A percentile compares a stretch with the other conserved stretches of the same genome.
These are phyloP conservation scores for Epichloe sibirici DNA, from an alignment of 2,329 filamentous ascomycete species.

Conservation along the genomic window DNA sequence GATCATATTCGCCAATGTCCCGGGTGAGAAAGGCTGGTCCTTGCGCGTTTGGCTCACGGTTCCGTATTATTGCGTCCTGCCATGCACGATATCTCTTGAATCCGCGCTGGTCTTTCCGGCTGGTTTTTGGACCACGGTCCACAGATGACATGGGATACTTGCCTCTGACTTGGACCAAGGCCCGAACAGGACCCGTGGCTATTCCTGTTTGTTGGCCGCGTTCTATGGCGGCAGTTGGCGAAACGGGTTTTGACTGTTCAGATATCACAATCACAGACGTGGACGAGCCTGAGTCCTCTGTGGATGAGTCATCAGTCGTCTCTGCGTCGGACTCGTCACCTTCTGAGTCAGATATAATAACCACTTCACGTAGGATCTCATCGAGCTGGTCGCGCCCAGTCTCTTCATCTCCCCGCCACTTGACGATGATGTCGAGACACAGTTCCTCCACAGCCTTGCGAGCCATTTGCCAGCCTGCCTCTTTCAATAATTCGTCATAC, in stretches of 20 bases:
- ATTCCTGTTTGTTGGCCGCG: constrained; percentile 3
- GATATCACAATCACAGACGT: constrained; percentile 10
- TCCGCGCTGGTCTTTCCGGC: constrained; percentile 28
- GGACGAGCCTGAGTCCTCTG: constrained; percentile 13
- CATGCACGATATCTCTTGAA: constrained; percentile 36
- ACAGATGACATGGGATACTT: constrained; percentile 12
- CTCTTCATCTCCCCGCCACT: constrained; percentile 61
- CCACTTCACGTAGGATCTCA: constrained; percentile 53
- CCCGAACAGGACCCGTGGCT: neutral
- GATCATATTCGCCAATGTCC: constrained; percentile 4
- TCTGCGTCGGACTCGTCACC: constrained; percentile 30
- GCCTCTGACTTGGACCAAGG: constrained; percentile 6
- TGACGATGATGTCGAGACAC: constrained; percentile 53
- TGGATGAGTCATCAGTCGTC: constrained; percentile 20
- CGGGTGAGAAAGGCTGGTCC: constrained; percentile 9
- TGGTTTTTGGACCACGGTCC: constrained; percentile 8
- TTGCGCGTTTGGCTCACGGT: constrained; percentile 11
- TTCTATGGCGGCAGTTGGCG: neutral
- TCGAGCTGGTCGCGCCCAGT: constrained; percentile 55
- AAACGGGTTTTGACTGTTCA: constrained; percentile 1
- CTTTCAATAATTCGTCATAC: constrained; percentile 48
- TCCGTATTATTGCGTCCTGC: constrained; percentile 26
- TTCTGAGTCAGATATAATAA: constrained; percentile 52
- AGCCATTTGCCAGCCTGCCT: constrained; percentile 46
- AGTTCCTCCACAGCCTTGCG: constrained; percentile 48